Evolutionary conservation across 192 early-diverging fungal species (phyloP).

Genomic region (Phycomyces blakesleeanus): DNA sequence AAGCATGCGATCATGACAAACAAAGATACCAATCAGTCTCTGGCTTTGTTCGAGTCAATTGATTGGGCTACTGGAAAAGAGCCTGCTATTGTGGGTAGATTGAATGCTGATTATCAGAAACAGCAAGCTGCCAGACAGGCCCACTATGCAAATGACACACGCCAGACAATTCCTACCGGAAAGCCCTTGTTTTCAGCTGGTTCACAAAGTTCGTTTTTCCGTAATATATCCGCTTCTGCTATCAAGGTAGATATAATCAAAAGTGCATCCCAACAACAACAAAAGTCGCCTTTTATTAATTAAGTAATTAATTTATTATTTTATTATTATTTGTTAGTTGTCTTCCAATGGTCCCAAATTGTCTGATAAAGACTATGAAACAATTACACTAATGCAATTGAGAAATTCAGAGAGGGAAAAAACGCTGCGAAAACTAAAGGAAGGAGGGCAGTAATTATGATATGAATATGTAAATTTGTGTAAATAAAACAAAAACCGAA

Average conservation of each 20-base stretch:
- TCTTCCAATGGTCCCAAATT: constrained; percentile 20
- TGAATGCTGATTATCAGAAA: constrained; percentile 24
- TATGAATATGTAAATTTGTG: background rate
- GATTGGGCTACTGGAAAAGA: constrained; percentile 44
- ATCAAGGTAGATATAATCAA: background rate
- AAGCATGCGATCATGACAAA: constrained; percentile 42
- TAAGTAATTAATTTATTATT: too few relatives aligned
- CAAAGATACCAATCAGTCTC: constrained; percentile 25
- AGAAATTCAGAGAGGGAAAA: constrained; percentile 41
- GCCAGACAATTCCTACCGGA: background rate
- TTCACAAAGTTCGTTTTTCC: constrained; percentile 12
- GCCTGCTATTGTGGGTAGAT: constrained; percentile 32
- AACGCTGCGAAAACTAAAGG: background rate
- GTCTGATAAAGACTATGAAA: constrained; percentile 41
- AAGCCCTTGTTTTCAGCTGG: constrained; percentile 20
- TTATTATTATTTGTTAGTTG: too few relatives aligned
- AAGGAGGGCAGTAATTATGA: background rate
- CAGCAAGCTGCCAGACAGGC: constrained; percentile 13
- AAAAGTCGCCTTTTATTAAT: too few relatives aligned
- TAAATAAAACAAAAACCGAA: background rate
- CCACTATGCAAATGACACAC: constrained; percentile 7
- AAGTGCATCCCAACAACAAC: too few relatives aligned
- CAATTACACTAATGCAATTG: constrained; percentile 44
- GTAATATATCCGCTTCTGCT: constrained; percentile 1
- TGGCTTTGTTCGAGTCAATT: constrained; percentile 36